Evolutionary conservation across 768 basidiomycete species (phyloP), one percentile per base, ranked within the genome.

Genomic region (Boletus eberwhitei): DNA sequence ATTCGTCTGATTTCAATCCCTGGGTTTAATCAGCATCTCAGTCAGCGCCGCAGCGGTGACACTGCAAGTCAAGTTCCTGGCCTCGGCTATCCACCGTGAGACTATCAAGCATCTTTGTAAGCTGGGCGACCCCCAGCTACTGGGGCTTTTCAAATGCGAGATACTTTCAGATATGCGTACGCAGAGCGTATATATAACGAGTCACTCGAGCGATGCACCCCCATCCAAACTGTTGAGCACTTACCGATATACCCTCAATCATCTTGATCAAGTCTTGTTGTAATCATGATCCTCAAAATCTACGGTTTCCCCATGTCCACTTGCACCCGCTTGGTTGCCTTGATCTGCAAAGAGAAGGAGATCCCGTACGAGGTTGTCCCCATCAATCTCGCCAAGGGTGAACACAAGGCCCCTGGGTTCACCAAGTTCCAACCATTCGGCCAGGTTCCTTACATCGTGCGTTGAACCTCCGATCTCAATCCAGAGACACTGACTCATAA

Each of bases 361-460:
- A 73, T 88, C 6, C 78, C 82, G 0, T 87, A 80, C 65, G 78
- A 82, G 58, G 59, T 85, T 48, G 55, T 78, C 40, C 9, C 43
- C 6, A 50, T 87, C 58, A 70, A 85, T 59, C 49, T 82, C 21
- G 1, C 43, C 41, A 76, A 76, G 49, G 59, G 57, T 17, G 74
- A 77, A 59, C 80, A 85, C 38, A 86, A 83, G 66, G 4, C 63
- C 0, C 62, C 77, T 0, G 76, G 60, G 9, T 80, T 70, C 71
- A 21, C 77, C 16, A 61, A 68, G 32, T 69, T 74, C 47, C 85
- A 90, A 59, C 88, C 88, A 0, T 83, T 82, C 55, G 79, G 78
- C 8, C 77, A 80, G 64, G 62, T 82, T 44, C 80, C 81, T 4
- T 76, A 74, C 60, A 70, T 81, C 51, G 72, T 72, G 19, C 38